Percentiles rank a stretch among this genome's conserved stretches.
phyloP scores from a whole-genome alignment of 2,329 filamentous ascomycete species.

The Bipolaris sorokiniana region DNA sequence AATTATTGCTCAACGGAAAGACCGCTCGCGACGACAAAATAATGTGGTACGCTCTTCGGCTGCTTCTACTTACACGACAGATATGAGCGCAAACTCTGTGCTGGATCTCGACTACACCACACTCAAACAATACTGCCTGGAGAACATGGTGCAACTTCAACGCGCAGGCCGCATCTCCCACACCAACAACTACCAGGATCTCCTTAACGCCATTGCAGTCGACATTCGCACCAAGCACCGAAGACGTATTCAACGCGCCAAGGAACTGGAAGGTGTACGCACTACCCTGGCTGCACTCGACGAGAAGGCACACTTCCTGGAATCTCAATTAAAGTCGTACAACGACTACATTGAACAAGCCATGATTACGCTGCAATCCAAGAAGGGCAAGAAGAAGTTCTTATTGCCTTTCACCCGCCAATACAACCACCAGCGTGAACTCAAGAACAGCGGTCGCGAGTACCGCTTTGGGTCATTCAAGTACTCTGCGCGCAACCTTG shows the following conservation, averaged over 20 bases:
- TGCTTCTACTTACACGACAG: constrained; percentile 74
- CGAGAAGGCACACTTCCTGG: constrained; percentile 88
- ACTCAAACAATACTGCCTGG: constrained; percentile 88
- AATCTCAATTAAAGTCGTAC: constrained; percentile 95
- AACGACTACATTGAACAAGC: constrained; percentile 99
- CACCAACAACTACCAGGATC: constrained; percentile 92
- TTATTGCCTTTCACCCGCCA: constrained; percentile 96
- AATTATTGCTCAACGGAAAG: constrained; percentile 57
- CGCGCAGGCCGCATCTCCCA: constrained; percentile 82
- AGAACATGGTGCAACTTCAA: constrained; percentile 92
- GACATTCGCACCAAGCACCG: constrained; percentile 98
- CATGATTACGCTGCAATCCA: constrained; percentile 95
- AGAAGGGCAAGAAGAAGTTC: constrained; percentile 94
- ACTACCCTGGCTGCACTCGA: constrained; percentile 76
- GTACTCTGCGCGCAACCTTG: constrained; percentile 86
- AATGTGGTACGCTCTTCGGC: constrained; percentile 75
- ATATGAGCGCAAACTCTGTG: constrained; percentile 59
- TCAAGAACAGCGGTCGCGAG: constrained; percentile 87
- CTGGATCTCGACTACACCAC: constrained; percentile 92
- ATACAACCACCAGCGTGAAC: constrained; percentile 96
- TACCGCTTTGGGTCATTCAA: constrained; percentile 99
- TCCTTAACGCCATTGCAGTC: constrained; percentile 95
- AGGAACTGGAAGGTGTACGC: constrained; percentile 84
- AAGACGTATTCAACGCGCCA: constrained; percentile 85
- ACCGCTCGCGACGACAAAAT: constrained; percentile 58